A percentile compares a stretch with the other conserved stretches of the same genome.
Conservation (phyloP, 2,329 filamentous ascomycete species). For the Colletotrichum siamense region DNA sequence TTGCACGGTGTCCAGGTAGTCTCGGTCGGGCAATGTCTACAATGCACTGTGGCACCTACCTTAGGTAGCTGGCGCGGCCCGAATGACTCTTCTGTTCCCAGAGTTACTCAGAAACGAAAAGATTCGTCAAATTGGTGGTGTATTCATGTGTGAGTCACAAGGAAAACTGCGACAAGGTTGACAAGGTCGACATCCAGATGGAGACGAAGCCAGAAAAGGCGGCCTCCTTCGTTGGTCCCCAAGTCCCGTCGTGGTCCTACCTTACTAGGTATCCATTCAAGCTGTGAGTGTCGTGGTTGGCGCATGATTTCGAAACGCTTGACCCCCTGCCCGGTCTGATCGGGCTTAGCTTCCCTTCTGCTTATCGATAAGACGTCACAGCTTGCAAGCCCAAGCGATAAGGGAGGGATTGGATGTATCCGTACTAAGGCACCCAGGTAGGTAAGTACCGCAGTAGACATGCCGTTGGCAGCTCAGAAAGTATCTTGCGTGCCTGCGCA, state of each 20-base stretch:
- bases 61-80: neutral
- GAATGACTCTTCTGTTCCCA: neutral
- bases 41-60: neutral
- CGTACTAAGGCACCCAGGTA: neutral
- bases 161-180: neutral
- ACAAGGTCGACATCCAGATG: neutral
- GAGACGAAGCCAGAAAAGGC: neutral
- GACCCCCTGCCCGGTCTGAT: neutral
- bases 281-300: neutral
- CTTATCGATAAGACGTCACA: slow-evolving; percentile 16
- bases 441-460: neutral
- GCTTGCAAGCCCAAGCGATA: neutral
- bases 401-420: neutral
- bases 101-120: neutral
- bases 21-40: neutral
- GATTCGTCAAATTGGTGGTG: neutral
- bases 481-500: neutral
- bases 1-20: neutral
- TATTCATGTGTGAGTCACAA: neutral
- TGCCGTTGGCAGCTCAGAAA: neutral
- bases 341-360: neutral
- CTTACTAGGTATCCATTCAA: neutral
- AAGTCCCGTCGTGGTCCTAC: neutral
- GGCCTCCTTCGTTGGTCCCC: neutral
- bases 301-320: slow-evolving; percentile 10